Base-by-base conservation (phyloP, 2,329 filamentous ascomycete species). In the Claviceps pusilla region DNA sequence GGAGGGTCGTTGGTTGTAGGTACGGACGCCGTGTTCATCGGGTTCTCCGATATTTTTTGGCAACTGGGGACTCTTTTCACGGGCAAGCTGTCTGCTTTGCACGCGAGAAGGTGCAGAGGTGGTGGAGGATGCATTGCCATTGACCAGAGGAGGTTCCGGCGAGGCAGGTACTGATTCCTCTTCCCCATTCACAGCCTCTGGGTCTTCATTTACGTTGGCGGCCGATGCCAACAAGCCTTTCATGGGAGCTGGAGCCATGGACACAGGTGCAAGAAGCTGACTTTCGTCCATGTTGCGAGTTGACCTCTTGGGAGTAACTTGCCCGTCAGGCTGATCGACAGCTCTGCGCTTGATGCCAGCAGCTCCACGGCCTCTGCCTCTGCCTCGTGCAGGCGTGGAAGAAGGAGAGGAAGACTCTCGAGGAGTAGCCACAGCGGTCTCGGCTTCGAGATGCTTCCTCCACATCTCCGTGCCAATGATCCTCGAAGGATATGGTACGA, bases 1-100 rank as follows among this genome's bases (percentile, higher is more conserved):
- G 43, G 67, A 70, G 51, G 77, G 71, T 11, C 62, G 59, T 55
- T 68, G 66, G 54, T 63, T 68, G 57, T 69, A 70, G 41, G 73
- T 68, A 35, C 77, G 72, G 49, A 77, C 73, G 35, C 77, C 78
- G 56, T 71, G 71, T 39, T 74, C 72, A 62, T 82, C 79, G 1
- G 76, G 70, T 12, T 75, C 73, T 2, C 70, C 62, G 42, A 69
- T 66, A 50, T 66, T 68, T 58, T 69, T 71, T 47, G 70, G 69
- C 42, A 70, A 56, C 2, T 64, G 62, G 3, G 68, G 70, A 50
- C 68, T 71, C 61, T 67, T 69, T 50, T 68, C 67, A 7, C 69
- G 67, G 37, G 67, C 63, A 16, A 62, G 59, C 39, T 67, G 55
- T 52, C 64, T 65, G 53, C 59, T 62, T n/a, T 64, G 61, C 52